Base-by-base conservation (phyloP, 306 rosid species). In the Trifolium subterraneum region DNA sequence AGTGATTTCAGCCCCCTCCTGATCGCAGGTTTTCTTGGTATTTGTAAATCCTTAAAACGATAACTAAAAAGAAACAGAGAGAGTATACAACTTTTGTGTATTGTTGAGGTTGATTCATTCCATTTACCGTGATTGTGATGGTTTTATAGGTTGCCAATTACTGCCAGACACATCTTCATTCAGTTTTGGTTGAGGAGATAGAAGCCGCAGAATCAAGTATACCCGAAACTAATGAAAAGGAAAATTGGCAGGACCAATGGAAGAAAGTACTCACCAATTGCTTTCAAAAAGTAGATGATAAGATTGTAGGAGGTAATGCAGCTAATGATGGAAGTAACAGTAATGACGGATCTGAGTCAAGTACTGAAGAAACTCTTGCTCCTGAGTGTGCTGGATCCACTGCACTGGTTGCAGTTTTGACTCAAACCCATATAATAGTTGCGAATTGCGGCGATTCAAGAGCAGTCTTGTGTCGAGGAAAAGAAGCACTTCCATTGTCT, bases 381-480 rank as follows among this genome's bases (percentile, higher is more conserved):
- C 82, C 91, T 20, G 95, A 91, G 78, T 82, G 95, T 58, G 91
- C 50, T 19, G 97, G 97, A 62, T 89, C 97, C 47, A 91, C 97
- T 33, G 95, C 93, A 31, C 88, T 91, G 76, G 95, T 89, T 60
- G 87, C 90, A 68, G 27, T 89, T 80, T 70, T 91, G 27, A 82
- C 83, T 83, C 83, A 78, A 77, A 78, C 84, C 1, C 84, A 87
- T 71, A 79, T 91, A 68, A 83, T 89, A 50, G 90, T 87, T 61
- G 89, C 96, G 22, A 91, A 91, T 31, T 89, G 89, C 66, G 97
- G 97, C 9, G 97, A 91, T 77, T 91, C 97, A 20, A 86, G 97
- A 71, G 96, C 97, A 14, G 93, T 88, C 22, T 73, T 91, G 80
- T 87, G 66, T 19, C 83, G 96, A 14, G 89, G 97, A 80, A 91